Base-by-base conservation (phyloP, 169 alveolate species). In the Miamiensis avidus region DNA sequence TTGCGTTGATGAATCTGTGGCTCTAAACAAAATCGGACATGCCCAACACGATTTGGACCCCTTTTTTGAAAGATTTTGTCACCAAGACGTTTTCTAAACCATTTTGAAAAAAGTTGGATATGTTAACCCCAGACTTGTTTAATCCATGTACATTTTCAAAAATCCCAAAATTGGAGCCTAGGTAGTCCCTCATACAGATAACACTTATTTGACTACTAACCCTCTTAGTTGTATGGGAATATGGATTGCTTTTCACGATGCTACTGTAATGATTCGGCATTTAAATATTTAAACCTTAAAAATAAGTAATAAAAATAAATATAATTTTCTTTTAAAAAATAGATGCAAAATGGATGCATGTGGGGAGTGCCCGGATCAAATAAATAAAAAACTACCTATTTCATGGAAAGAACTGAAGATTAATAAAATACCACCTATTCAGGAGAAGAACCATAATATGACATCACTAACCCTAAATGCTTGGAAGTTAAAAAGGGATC, bases 161-260 rank as follows among this genome's bases (percentile, higher is more conserved):
- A 88, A 90, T 75, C 89, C 93, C 32, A 91, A 87, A 84, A 81
- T 92, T 65, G 97, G 97, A 30, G 95, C 93, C 31, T 91, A 85
- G 76, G 97, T 94, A 1, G 88, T 77, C 30, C 87, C 94, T 64
- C 97, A 94, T 34, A 93, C 88, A 65, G 97, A 94, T 81, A 89
- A 89, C 74, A 89, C 95, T 4, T 94, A 87, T 79, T 34, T 94
- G 1, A 89, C 89, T 0, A 87, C 95, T 31, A 82, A 82, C 29
- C 97, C 97, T 6, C 69, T 85, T 33, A 73, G 91, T 29, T 90
- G 95, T 86, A 83, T 88, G 28, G 97, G 95, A 15, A 81, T 94
- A 28, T 94, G 97, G 96, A 84, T 94, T n/a, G 97, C 96, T 1
- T 78, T 94, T 34, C 94, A 94, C 34, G 95, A 92, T 84, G 96